Evolutionary conservation across 1,284 basidiomycete species (phyloP).

Genomic region (Puccinia polysora): DNA sequence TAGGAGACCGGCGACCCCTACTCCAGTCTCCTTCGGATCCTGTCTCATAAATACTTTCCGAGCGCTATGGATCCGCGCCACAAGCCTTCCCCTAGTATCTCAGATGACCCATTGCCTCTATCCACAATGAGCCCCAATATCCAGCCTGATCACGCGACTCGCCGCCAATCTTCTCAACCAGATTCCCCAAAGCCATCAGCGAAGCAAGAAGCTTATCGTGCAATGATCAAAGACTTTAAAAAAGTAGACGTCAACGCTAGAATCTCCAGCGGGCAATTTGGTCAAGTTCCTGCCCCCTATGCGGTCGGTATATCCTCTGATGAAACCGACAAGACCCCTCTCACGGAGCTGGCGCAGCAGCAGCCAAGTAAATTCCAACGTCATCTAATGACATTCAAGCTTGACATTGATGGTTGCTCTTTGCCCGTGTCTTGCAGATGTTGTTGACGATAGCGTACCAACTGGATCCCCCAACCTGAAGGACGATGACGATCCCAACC

Average conservation of each 20-base stretch:
- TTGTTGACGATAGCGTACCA: neutral
- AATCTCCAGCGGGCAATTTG: neutral
- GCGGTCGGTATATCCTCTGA: neutral
- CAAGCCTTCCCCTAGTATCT: too few relatives aligned
- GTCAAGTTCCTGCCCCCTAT: neutral
- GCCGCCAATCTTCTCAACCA: neutral
- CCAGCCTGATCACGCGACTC: neutral
- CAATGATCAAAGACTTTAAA: conserved; percentile 10
- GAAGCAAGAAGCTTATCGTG: conserved; percentile 8
- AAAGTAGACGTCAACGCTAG: neutral
- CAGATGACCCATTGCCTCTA: neutral
- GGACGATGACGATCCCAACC: conserved; percentile 4
- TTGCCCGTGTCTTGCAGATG: neutral
- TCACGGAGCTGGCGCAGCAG: too few relatives aligned
- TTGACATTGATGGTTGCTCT: neutral
- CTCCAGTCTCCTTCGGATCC: too few relatives aligned
- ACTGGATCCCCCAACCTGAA: neutral
- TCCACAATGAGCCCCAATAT: neutral
- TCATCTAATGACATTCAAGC: too few relatives aligned
- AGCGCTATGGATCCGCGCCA: too few relatives aligned
- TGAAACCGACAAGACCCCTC: neutral
- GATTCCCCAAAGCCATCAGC: conserved; percentile 2
- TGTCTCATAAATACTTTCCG: too few relatives aligned
- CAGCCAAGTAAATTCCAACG: too few relatives aligned
- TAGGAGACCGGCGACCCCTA: too few relatives aligned